A percentile compares a stretch with the other conserved stretches of the same genome.
These are phyloP conservation scores for Scutellaria minor DNA, from an alignment of 257 asterid species.

Conservation along the genomic window DNA sequence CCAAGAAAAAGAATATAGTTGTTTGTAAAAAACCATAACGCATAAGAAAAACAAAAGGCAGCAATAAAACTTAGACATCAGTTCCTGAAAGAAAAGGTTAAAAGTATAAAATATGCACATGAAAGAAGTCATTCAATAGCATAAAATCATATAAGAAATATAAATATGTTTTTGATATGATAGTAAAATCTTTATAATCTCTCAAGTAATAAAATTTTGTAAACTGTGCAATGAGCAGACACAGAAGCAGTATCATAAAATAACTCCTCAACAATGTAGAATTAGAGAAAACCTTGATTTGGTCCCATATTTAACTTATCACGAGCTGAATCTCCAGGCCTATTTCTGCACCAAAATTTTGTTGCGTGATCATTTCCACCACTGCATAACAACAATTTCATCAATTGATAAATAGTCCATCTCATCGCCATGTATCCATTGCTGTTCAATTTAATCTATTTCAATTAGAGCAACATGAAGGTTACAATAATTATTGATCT, in stretches of 20 bases:
- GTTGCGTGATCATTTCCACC: conserved; percentile 97
- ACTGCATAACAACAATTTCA: conserved; percentile 64
- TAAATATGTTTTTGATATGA: conserved; percentile 22
- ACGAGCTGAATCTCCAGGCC: conserved; percentile 96
- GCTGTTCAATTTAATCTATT: neutral
- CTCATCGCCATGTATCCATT: conserved; percentile 14
- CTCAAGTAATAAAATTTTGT: neutral
- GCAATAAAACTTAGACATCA: conserved; percentile 5
- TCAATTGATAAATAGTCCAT: conserved; percentile 15
- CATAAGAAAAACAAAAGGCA: neutral
- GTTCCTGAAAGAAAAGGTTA: neutral
- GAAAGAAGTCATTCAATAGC: neutral
- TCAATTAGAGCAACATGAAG: conserved; percentile 25
- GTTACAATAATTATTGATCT: conserved; percentile 23
- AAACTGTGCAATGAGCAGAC: conserved; percentile 33
- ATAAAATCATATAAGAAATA: conserved; percentile 25
- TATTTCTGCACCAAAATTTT: conserved; percentile 99
- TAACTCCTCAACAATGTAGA: conserved; percentile 17
- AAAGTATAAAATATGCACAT: neutral
- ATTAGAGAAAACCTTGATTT: conserved; percentile 56
- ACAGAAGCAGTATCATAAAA: conserved; percentile 1
- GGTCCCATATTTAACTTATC: conserved; percentile 70
- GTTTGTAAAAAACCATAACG: neutral
- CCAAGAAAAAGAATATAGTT: conserved; percentile 19
- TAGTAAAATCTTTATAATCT: neutral